Evolutionary conservation across 2,329 filamentous ascomycete species (phyloP).

Genomic region (Aspergillus texensis): DNA sequence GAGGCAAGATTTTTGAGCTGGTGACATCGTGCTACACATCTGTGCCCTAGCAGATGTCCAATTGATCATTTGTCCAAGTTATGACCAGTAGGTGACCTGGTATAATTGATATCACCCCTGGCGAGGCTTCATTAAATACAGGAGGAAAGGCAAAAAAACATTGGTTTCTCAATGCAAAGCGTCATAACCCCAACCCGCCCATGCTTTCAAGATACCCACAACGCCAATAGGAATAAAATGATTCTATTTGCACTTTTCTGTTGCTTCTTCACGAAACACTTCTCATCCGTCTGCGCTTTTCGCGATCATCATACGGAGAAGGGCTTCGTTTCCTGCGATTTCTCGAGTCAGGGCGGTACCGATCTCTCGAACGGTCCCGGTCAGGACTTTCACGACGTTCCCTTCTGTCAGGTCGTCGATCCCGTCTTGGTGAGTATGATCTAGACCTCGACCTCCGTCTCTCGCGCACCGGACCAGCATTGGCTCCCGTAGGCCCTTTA

Average conservation of each 20-base stretch:
- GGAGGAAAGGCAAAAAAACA: constrained; percentile 6
- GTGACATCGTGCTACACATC: not conserved
- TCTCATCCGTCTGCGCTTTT: constrained; percentile 45
- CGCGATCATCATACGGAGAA: constrained; percentile 45
- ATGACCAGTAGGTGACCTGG: constrained; percentile 1
- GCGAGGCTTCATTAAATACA: constrained; percentile 15
- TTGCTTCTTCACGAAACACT: constrained; percentile 24
- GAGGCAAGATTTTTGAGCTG: not conserved
- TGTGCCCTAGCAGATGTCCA: constrained; percentile 7
- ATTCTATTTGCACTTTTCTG: constrained; percentile 9
- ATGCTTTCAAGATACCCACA: constrained; percentile 22
- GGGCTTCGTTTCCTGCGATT: constrained; percentile 44
- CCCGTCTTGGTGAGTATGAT: constrained; percentile 56
- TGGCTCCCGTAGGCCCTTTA: constrained; percentile 48
- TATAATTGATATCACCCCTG: constrained; percentile 1
- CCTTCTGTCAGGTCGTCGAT: constrained; percentile 7
- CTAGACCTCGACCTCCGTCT: constrained; percentile 40
- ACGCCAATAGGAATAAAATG: constrained; percentile 22
- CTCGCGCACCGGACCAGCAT: constrained; percentile 46
- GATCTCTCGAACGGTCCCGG: constrained; percentile 49
- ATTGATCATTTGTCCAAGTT: constrained; percentile 3
- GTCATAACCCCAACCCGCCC: constrained; percentile 19
- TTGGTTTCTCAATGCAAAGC: constrained; percentile 22
- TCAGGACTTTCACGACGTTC: not conserved
- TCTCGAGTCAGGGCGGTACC: constrained; percentile 48